Percentiles rank a stretch among this genome's conserved stretches.
phyloP scores from a whole-genome alignment of 257 asterid genomes.

The Ophiorrhiza pumila region DNA sequence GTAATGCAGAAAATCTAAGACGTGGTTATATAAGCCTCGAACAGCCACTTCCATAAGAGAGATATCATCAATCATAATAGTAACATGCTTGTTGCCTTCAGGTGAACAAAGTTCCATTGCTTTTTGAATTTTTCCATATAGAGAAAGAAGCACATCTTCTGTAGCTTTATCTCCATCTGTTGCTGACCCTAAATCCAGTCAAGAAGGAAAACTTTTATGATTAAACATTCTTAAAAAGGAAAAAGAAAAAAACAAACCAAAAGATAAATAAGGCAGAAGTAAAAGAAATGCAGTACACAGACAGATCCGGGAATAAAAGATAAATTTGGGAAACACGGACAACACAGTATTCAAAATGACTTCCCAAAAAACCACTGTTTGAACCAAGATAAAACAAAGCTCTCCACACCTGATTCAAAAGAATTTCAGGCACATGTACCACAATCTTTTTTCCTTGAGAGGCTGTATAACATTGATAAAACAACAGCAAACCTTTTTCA shows the following conservation, averaged over 20 bases:
- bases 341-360: background rate
- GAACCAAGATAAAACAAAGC: background rate
- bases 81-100: slow-evolving; percentile 36
- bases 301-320: slow-evolving; percentile 1
- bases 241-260: background rate
- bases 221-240: background rate
- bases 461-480: background rate
- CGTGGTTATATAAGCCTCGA: slow-evolving; percentile 58
- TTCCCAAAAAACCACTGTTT: background rate
- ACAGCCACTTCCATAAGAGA: slow-evolving; percentile 89
- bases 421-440: slow-evolving; percentile 2
- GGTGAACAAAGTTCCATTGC: slow-evolving; percentile 54
- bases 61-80: slow-evolving; percentile 70
- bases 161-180: slow-evolving; percentile 35
- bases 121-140: slow-evolving; percentile 73
- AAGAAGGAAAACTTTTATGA: background rate
- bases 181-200: slow-evolving; percentile 29
- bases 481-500: background rate
- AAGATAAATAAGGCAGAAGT: no score
- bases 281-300: background rate
- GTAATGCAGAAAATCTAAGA: slow-evolving; percentile 76
- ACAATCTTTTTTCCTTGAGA: background rate
- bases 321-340: background rate
- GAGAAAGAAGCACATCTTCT: slow-evolving; percentile 45
- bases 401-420: background rate